Conservation (phyloP, 2,329 filamentous ascomycete species). For the Lasiodiplodia sp. region DNA sequence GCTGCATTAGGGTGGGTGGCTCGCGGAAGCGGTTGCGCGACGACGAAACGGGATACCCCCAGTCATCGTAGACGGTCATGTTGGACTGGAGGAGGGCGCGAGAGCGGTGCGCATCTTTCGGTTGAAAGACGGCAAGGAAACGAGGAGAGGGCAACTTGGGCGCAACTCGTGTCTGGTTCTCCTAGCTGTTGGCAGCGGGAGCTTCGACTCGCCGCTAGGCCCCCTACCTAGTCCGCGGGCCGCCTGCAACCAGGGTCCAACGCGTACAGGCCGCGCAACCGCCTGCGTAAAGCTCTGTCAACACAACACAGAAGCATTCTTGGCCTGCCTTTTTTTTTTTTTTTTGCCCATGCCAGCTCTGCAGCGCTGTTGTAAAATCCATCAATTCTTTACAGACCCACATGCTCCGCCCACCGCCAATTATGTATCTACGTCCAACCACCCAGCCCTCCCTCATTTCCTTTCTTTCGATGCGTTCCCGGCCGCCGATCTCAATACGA, state of each 20-base stretch:
- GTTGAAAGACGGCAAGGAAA: background rate
- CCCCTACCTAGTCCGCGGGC: slow-evolving; percentile 9
- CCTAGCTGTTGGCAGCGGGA: slow-evolving; percentile 14
- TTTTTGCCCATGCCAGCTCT: background rate
- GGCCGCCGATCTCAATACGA: background rate
- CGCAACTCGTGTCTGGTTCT: slow-evolving; percentile 5
- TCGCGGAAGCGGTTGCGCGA: slow-evolving; percentile 42
- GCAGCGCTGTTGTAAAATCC: background rate
- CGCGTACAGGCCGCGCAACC: slow-evolving; percentile 25
- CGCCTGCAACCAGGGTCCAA: slow-evolving; percentile 8
- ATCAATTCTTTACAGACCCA: background rate
- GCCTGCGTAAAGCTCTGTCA: slow-evolving; percentile 17
- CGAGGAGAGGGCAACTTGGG: background rate
- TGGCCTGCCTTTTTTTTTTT: background rate
- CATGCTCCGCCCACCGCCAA: background rate
- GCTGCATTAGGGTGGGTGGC: slow-evolving; percentile 44
- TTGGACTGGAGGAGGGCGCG: slow-evolving; percentile 30
- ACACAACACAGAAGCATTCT: slow-evolving; percentile 23
- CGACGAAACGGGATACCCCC: slow-evolving; percentile 45
- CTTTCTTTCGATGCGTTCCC: background rate
- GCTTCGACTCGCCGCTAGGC: slow-evolving; percentile 11
- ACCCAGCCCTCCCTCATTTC: background rate
- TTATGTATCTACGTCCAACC: too few relatives aligned
- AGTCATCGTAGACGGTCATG: slow-evolving; percentile 50
- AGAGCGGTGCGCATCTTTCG: slow-evolving; percentile 22